Conservation (phyloP, 2,329 filamentous ascomycete genomes). For the Phyllosticta ampelicida region DNA sequence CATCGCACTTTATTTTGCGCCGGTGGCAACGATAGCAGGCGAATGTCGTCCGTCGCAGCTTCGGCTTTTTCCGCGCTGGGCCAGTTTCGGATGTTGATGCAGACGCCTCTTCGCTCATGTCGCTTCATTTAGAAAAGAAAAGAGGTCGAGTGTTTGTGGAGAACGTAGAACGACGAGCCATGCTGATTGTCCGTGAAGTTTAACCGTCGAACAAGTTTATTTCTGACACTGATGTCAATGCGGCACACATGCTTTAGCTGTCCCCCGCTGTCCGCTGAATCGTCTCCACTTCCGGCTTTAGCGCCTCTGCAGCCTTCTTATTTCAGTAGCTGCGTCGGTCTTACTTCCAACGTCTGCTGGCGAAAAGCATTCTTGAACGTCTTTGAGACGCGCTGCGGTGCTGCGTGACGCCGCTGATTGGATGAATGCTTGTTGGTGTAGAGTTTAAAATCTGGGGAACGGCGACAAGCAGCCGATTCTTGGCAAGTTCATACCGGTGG, state of each 20-base stretch:
- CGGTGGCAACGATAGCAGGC: conserved; percentile 8
- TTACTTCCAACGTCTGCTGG: neutral
- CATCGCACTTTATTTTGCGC: conserved; percentile 11
- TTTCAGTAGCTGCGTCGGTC: neutral
- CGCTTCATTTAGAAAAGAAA: neutral
- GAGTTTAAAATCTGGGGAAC: neutral
- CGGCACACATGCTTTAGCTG: neutral
- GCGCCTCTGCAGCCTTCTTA: neutral
- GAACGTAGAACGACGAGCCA: neutral
- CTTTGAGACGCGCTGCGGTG: neutral
- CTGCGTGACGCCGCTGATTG: neutral
- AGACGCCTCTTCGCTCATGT: neutral
- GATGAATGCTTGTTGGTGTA: neutral
- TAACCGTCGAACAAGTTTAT: neutral
- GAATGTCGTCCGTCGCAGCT: conserved; percentile 10
- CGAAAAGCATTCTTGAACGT: neutral
- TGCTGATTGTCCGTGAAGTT: neutral
- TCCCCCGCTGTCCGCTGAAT: neutral
- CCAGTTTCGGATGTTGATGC: neutral
- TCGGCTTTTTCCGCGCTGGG: conserved; percentile 8
- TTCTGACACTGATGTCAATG: neutral
- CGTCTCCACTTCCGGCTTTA: neutral
- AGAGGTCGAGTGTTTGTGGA: neutral
- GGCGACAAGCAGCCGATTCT: too few species aligned
- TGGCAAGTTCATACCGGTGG: too few species aligned